Base-by-base conservation (phyloP, 2,329 filamentous ascomycete species). In the Phoma sp. region DNA sequence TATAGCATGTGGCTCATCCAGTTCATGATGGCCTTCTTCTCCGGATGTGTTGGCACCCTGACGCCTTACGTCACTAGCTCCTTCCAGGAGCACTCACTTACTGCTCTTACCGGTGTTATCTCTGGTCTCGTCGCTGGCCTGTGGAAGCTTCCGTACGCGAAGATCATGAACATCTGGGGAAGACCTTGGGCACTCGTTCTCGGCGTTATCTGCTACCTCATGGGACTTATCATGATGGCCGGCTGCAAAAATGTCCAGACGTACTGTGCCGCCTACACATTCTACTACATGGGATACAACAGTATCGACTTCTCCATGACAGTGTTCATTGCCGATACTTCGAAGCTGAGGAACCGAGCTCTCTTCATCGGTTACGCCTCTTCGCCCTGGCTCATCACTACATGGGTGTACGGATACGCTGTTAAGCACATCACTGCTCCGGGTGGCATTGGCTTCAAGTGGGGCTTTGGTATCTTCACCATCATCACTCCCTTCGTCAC, bases 281-380 rank as follows among this genome's bases (percentile, higher is more conserved):
- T 91, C 66, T 89, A 87, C 67, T 82, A 81, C 47, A 81, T 89
- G 33, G 88, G 88, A 9, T 72, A 66, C 55, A 82, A 83, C 25
- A 85, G 84, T 6, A 76, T 89, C 38, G 81, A 80, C 54, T 89
- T 88, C 65, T 81, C 82, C 37, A 77, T 89, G 25, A 83, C 82
- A 49, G 82, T 90, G 29, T 86, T 90, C 62, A 83, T 89, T 46
- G 86, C 87, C 25, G 88, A 90, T 63, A 88, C 86, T 1, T 86
- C 87, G 1, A 81, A 81, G 41, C 76, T 90, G 30, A 79, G 82
- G 55, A 88, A 89, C 66, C 60, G 71, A 79, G 84, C 81, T 1
- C 78, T 90, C 40, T 82, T 87, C 68, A 82, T 86, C 38, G 85
- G 85, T 2, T 82, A 70, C 11, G 64, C 62, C 11, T 61, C 65